Conservation (phyloP, 768 basidiomycete species). For the Tephrocybe sp. region DNA sequence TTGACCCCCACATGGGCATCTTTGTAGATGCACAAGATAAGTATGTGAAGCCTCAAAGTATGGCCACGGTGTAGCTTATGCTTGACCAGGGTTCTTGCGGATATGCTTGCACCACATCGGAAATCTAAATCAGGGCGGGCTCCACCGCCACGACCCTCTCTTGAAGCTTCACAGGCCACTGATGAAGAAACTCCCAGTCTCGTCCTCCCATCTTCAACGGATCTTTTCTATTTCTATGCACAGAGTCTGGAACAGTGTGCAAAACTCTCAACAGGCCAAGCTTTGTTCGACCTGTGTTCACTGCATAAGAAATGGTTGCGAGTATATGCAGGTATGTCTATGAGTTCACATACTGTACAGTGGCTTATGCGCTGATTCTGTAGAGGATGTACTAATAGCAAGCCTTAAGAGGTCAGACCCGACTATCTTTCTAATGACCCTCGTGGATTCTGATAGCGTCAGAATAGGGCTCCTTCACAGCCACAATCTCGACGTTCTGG, state of each 20-base stretch:
- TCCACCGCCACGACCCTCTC: constrained; percentile 58
- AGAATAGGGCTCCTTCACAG: constrained; percentile 34
- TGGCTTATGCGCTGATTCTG: constrained; percentile 10
- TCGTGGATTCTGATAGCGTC: constrained; percentile 7
- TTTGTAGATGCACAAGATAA: constrained; percentile 97
- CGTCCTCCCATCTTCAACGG: constrained; percentile 91
- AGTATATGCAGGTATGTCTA: constrained; percentile 77
- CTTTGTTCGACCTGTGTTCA: constrained; percentile 75
- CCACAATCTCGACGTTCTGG: constrained; percentile 61
- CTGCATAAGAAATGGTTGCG: constrained; percentile 93
- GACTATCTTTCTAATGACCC: neutral
- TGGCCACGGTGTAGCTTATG: neutral
- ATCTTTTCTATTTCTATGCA: constrained; percentile 95
- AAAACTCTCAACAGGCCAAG: constrained; percentile 80
- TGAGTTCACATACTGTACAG: neutral
- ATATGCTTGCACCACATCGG: constrained; percentile 87
- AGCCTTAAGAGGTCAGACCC: constrained; percentile 63
- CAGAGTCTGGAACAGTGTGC: constrained; percentile 94
- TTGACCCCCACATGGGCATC: constrained; percentile 88
- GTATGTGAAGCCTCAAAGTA: constrained; percentile 38
- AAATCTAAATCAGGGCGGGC: constrained; percentile 33
- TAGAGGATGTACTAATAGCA: constrained; percentile 84
- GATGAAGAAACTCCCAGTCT: constrained; percentile 49
- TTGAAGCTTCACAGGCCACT: constrained; percentile 53
- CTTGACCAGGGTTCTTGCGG: constrained; percentile 74